Base-by-base conservation (phyloP, 352 stramenopile genomes). In the Blastocystis sp. region DNA sequence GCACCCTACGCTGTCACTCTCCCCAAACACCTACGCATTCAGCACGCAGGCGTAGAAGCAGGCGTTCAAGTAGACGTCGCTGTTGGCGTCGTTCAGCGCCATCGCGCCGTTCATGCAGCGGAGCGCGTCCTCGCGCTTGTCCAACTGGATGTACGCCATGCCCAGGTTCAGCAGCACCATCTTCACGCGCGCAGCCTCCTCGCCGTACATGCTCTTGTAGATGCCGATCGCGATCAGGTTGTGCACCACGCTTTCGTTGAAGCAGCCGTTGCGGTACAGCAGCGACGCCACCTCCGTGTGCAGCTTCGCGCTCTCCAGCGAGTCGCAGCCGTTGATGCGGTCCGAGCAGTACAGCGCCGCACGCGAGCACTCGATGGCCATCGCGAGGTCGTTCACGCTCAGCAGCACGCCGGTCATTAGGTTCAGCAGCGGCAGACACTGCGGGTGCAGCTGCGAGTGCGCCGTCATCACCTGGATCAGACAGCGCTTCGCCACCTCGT, bases 281-380 rank as follows among this genome's bases (percentile, higher is more conserved):
- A 73, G 38, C 14, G 49, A 46, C 4, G 73, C 54, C 21, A 84
- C 32, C 36, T 69, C 27, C 21, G 73, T 73, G 48, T 84, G 73
- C 14, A 53, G 34, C 54, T 73, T 69, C 4, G 73, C 73, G 36
- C 42, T 56, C 36, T 84, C 73, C 6, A 84, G 49, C 2, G 42
- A 65, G 48, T 84, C 73, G 24, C 46, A 54, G 36, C 73, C 73
- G 29, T 73, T 54, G 36, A 84, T 69, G 1, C 46, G 11, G 48
- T 84, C 73, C 14, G 27, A 38, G 48, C 73, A 84, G 38, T 84
- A 73, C 36, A 84, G 73, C 14, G 73, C 46, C 7, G 59, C 59
- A 21, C 73, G 73, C 9, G 6, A 29, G 48, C 42, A 40, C 42
- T 69, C 32, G 14, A 84, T 16, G 21, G 49, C 56, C 32, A 34